Base-by-base conservation (phyloP, 345 rosid genomes). In the Jatropha curcas region DNA sequence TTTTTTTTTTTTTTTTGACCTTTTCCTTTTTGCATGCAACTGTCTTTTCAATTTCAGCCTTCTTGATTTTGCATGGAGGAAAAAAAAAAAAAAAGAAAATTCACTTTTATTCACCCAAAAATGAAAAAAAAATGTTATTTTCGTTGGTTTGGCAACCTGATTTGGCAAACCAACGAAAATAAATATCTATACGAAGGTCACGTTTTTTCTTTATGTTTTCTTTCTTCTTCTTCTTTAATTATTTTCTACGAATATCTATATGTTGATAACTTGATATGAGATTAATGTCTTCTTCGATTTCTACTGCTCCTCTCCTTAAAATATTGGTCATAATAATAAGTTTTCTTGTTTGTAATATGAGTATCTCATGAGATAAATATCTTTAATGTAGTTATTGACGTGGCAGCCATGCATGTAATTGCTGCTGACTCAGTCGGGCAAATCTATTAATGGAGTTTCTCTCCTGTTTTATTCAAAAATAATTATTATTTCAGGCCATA, bases 401-500 rank as follows among this genome's bases (percentile, higher is more conserved):
- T 65, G 70, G 70, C 70, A 65, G 24, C 56, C 70, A 65, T 65
- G 70, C 70, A 65, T 65, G 70, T 31, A 64, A 64, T 43, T 25
- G n/a, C 50, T 51, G 71, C 71, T 67, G 71, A 51, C n/a, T 64
- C 35, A 65, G 25, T 65, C 70, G 28, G 28, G 56, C 0, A 12
- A 65, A 2, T 65, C 22, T 16, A 46, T 65, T 39, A 65, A 17
- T 65, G 24, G 35, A 43, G 53, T 43, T 24, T 61, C 37, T 45
- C 22, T 16, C 16, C 20, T 27, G 14, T 57, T 65, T 64, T 39
- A 39, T 39, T n/a, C n/a, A n/a, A n/a, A n/a, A n/a, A n/a, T n/a
- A n/a, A n/a, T n/a, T n/a, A n/a, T n/a, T n/a, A n/a, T n/a, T n/a
- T n/a, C n/a, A n/a, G n/a, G n/a, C n/a, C n/a, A n/a, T n/a, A n/a